A percentile compares a stretch with the other conserved stretches of the same genome.
phyloP scores from a whole-genome alignment of 345 rosid species.

The Hibiscus trionum region DNA sequence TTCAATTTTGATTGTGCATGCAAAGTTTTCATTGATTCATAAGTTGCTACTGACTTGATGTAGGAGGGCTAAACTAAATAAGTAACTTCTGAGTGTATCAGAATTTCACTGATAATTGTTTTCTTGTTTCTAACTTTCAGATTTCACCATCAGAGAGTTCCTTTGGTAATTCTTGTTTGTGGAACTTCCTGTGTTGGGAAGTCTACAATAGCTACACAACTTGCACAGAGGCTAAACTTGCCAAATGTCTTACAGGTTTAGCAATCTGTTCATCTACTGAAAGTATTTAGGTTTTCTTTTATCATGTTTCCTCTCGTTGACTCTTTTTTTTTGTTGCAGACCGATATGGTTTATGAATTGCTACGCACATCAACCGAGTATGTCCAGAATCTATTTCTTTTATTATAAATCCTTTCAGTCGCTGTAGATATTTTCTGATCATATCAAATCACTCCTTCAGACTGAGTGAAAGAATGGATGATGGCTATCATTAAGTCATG shows the following conservation, averaged over 20 bases:
- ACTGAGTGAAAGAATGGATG: background rate
- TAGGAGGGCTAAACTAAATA: background rate
- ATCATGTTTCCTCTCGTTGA: background rate
- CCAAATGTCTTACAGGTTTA: conserved; percentile 93
- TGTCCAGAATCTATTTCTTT: conserved; percentile 15
- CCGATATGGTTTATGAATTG: conserved; percentile 86
- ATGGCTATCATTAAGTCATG: background rate
- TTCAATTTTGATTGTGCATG: conserved; percentile 3
- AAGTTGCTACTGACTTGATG: background rate
- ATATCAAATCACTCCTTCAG: background rate
- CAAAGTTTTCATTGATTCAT: background rate
- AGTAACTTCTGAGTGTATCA: background rate
- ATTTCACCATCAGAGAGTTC: conserved; percentile 98
- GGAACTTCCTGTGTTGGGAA: conserved; percentile 99
- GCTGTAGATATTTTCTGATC: conserved; percentile 1
- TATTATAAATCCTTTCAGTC: background rate
- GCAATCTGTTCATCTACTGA: background rate
- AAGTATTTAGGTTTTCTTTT: background rate
- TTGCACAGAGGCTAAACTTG: conserved; percentile 94
- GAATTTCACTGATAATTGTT: background rate
- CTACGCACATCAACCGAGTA: conserved; percentile 91
- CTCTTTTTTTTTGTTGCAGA: conserved; percentile 34
- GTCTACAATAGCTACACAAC: conserved; percentile 96
- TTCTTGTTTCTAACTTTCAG: conserved; percentile 29
- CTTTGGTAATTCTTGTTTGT: conserved; percentile 93